Percentiles rank a stretch among this genome's conserved stretches.
These are phyloP conservation scores for Sindora glabra DNA, from an alignment of 306 rosid genomes.

Conservation along the genomic window DNA sequence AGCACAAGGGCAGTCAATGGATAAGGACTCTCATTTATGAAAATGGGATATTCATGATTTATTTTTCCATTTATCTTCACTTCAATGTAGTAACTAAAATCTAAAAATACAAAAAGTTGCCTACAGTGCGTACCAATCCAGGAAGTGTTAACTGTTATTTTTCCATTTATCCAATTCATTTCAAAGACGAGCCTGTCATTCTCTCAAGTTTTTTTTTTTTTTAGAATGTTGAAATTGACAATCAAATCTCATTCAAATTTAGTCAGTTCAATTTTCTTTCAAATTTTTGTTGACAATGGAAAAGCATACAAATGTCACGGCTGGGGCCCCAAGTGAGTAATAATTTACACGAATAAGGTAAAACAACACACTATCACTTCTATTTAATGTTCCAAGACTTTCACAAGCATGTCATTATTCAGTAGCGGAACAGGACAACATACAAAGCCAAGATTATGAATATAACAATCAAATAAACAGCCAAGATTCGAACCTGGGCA, in stretches of 20 bases:
- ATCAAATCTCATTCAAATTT: background rate
- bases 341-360: background rate
- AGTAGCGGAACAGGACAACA: background rate
- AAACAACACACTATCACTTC: background rate
- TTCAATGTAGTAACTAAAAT: too few species aligned
- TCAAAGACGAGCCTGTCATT: background rate
- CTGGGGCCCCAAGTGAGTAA: background rate
- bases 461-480: background rate
- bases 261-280: background rate
- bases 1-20: too few species aligned
- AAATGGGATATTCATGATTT: too few species aligned
- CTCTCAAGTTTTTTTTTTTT: background rate
- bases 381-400: background rate
- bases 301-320: background rate
- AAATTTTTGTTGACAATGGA: background rate
- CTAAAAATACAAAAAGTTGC: background rate
- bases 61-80: too few species aligned
- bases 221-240: background rate
- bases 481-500: conserved; percentile 81
- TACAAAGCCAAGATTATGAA: background rate
- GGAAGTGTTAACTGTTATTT: background rate
- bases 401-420: background rate
- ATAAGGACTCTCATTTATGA: too few species aligned
- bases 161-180: background rate
- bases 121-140: background rate